Evolutionary conservation across 345 rosid species (phyloP).

Genomic region (Camelina sativa): DNA sequence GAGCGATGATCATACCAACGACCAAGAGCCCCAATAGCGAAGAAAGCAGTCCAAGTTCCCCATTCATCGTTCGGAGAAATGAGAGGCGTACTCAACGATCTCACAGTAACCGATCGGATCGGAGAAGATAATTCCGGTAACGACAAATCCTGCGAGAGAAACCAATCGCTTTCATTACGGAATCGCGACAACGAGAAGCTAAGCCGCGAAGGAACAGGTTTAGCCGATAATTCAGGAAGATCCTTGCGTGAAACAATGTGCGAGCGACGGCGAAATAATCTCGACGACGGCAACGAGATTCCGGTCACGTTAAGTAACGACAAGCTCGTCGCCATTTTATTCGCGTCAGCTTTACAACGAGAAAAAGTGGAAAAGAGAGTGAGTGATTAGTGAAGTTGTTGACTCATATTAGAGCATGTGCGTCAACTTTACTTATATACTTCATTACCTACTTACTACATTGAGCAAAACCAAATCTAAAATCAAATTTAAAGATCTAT

Average conservation of each 20-base stretch:
- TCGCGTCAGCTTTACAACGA: conserved; percentile 18
- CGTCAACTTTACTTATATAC: conserved; percentile 31
- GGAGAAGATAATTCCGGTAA: conserved; percentile 18
- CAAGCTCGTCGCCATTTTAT: conserved; percentile 53
- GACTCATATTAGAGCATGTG: conserved; percentile 20
- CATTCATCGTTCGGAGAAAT: conserved; percentile 74
- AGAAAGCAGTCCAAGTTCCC: conserved; percentile 89
- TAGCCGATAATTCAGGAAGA: conserved; percentile 25
- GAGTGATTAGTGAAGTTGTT: conserved; percentile 24
- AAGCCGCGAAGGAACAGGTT: conserved; percentile 17
- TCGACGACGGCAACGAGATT: conserved; percentile 27
- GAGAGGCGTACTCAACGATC: conserved; percentile 67
- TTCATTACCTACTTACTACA: too few species aligned
- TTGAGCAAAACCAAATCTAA: too few species aligned
- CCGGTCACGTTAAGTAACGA: conserved; percentile 34
- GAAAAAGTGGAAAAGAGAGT: background rate
- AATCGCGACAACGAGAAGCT: conserved; percentile 30
- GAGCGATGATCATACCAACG: conserved; percentile 58
- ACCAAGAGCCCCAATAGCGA: conserved; percentile 77
- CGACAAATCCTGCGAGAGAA: conserved; percentile 39
- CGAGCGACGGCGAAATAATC: conserved; percentile 27
- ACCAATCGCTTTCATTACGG: conserved; percentile 27
- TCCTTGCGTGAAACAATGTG: conserved; percentile 40
- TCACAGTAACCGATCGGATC: conserved; percentile 49
- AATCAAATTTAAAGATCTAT: too few species aligned